Evolutionary conservation across 2,329 filamentous ascomycete genomes (phyloP).

Genomic region (Fusarium bulbicola): DNA sequence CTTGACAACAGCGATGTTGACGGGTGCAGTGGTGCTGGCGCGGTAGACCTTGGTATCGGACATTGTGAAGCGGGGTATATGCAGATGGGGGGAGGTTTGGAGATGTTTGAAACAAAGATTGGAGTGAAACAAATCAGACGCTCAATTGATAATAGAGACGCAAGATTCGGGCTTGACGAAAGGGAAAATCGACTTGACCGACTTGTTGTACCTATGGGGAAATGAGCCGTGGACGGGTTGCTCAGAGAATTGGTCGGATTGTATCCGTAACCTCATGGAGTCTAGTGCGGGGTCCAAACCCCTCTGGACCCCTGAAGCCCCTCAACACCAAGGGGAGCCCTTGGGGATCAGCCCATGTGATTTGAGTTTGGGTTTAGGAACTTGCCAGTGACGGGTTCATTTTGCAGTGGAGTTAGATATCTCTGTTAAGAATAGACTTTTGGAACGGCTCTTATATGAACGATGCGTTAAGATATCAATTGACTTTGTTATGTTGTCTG

Average conservation of each 20-base stretch:
- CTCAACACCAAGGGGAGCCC: conserved; percentile 30
- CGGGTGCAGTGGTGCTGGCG: conserved; percentile 94
- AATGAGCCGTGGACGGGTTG: conserved; percentile 31
- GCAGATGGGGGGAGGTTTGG: background rate
- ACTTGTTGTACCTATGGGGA: conserved; percentile 41
- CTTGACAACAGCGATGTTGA: conserved; percentile 99
- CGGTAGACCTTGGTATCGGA: conserved; percentile 75
- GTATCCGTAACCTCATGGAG: conserved; percentile 33
- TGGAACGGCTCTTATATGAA: background rate
- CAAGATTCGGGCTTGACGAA: background rate
- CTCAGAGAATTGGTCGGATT: conserved; percentile 3
- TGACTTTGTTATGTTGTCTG: background rate
- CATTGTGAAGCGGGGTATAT: conserved; percentile 47
- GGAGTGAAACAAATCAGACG: background rate
- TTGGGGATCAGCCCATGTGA: conserved; percentile 1
- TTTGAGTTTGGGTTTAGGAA: background rate
- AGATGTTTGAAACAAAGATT: background rate
- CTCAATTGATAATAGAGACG: background rate
- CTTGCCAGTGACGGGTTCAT: background rate
- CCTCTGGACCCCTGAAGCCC: conserved; percentile 36
- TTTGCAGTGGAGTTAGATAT: background rate
- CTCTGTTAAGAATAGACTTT: background rate
- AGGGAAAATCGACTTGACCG: conserved; percentile 37
- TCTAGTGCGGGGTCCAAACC: conserved; percentile 42
- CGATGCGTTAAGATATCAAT: background rate